phyloP scores from a whole-genome alignment of 2,329 filamentous ascomycete species.

The Fusarium sp. region DNA sequence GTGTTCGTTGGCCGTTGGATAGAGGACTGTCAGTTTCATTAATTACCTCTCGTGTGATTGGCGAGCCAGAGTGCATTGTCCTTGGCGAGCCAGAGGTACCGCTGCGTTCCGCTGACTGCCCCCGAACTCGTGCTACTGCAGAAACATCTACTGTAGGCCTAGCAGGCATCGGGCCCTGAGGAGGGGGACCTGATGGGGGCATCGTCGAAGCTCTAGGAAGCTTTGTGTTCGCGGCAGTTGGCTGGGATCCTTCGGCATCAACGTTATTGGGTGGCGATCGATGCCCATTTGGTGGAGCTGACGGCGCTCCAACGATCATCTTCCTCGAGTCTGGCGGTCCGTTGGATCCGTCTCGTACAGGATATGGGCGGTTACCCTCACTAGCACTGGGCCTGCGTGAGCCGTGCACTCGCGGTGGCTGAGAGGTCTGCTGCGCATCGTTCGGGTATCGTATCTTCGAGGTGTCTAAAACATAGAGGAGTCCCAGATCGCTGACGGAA shows the following conservation, averaged over 20 bases:
- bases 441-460: slow-evolving; percentile 96
- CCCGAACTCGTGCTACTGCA: slow-evolving; percentile 58
- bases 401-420: slow-evolving; percentile 52
- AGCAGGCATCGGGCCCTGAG: slow-evolving; percentile 63
- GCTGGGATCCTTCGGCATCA: slow-evolving; percentile 52
- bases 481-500: slow-evolving; percentile 83
- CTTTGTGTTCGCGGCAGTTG: slow-evolving; percentile 53
- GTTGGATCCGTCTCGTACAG: slow-evolving; percentile 64
- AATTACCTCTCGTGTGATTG: slow-evolving; percentile 51
- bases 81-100: slow-evolving; percentile 53
- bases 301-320: slow-evolving; percentile 49
- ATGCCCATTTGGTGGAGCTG: slow-evolving; percentile 55
- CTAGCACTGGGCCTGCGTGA: slow-evolving; percentile 58
- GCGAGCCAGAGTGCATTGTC: slow-evolving; percentile 52
- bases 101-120: slow-evolving; percentile 61
- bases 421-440: slow-evolving; percentile 62
- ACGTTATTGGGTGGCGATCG: slow-evolving; percentile 53
- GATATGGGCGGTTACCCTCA: slow-evolving; percentile 52
- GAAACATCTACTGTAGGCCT: slow-evolving; percentile 58
- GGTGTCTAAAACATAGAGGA: slow-evolving; percentile 93
- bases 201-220: slow-evolving; percentile 46
- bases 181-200: slow-evolving; percentile 63
- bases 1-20: slow-evolving; percentile 72
- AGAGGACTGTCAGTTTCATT: slow-evolving; percentile 62
- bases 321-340: slow-evolving; percentile 63